These are phyloP conservation scores for Boletales sp. DNA, from an alignment of 768 basidiomycete genomes.

Conservation along the genomic window DNA sequence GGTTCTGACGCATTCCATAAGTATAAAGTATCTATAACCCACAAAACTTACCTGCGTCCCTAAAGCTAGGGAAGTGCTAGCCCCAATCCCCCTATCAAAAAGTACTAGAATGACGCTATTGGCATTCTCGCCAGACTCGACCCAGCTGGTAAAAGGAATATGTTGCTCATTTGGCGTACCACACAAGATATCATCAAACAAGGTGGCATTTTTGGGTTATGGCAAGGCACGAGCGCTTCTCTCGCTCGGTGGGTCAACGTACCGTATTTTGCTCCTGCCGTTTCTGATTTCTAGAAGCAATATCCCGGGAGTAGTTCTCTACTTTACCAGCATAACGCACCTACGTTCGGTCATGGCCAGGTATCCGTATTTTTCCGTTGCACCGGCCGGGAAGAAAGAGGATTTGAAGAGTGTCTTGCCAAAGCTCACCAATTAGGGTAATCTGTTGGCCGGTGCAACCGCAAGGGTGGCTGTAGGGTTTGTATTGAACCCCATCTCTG, in stretches of 20 bases:
- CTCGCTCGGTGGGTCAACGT: conserved; percentile 52
- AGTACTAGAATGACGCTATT: no score
- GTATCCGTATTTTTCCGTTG: conserved; percentile 62
- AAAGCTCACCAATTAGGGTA: conserved; percentile 75
- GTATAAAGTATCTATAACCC: no score
- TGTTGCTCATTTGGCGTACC: conserved; percentile 45
- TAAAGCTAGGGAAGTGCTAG: no score
- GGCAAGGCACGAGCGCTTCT: conserved; percentile 86
- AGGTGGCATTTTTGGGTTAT: conserved; percentile 70
- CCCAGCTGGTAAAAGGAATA: conserved; percentile 34
- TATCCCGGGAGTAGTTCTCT: conserved; percentile 88
- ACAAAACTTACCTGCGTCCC: no score
- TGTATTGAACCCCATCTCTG: conserved; percentile 83
- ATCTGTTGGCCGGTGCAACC: conserved; percentile 82
- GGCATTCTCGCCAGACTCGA: no score
- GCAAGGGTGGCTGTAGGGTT: conserved; percentile 80
- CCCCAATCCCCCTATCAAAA: no score
- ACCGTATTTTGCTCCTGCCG: neutral
- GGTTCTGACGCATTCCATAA: no score
- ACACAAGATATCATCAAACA: no score
- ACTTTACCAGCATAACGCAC: conserved; percentile 84
- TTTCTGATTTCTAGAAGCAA: conserved; percentile 49
- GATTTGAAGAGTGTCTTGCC: conserved; percentile 51
- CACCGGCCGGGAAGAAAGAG: conserved; percentile 13
- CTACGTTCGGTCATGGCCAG: conserved; percentile 73